Percentiles rank a stretch among this genome's conserved stretches.
Conservation (phyloP, 2,329 filamentous ascomycete species). For the Rachicladosporium sp. region DNA sequence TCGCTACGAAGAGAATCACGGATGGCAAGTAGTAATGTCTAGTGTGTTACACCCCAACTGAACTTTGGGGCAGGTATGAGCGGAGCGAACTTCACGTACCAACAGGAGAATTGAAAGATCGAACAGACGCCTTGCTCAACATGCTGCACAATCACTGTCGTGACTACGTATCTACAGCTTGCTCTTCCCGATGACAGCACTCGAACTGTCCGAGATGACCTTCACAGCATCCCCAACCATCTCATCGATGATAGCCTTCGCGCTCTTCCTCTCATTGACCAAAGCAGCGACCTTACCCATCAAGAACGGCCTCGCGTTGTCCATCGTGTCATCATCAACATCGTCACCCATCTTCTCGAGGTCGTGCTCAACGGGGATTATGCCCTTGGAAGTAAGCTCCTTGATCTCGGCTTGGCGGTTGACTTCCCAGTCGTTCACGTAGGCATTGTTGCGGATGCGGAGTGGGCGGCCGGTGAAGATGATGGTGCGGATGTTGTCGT, state of each 20-base stretch:
- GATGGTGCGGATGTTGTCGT: slow-evolving; percentile 92
- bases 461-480: slow-evolving; percentile 97
- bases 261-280: slow-evolving; percentile 81
- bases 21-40: too few species aligned
- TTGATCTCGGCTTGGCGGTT: slow-evolving; percentile 86
- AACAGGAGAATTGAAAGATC: too few species aligned
- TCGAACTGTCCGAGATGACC: slow-evolving; percentile 17
- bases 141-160: not conserved
- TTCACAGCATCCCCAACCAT: slow-evolving; percentile 63
- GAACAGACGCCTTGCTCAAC: not conserved
- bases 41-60: too few species aligned
- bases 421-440: slow-evolving; percentile 92
- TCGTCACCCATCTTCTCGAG: slow-evolving; percentile 65
- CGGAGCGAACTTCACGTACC: too few species aligned
- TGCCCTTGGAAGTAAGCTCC: slow-evolving; percentile 75
- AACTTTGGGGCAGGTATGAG: too few species aligned
- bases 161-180: slow-evolving; percentile 19
- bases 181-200: slow-evolving; percentile 21
- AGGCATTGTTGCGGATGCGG: slow-evolving; percentile 83
- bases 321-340: slow-evolving; percentile 69
- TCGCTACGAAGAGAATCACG: too few species aligned
- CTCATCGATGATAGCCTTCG: slow-evolving; percentile 89
- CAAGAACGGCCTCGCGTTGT: slow-evolving; percentile 78
- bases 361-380: slow-evolving; percentile 88
- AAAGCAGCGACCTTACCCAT: slow-evolving; percentile 97